phyloP scores from a whole-genome alignment of 345 rosid genomes.

The Populus nigra region DNA sequence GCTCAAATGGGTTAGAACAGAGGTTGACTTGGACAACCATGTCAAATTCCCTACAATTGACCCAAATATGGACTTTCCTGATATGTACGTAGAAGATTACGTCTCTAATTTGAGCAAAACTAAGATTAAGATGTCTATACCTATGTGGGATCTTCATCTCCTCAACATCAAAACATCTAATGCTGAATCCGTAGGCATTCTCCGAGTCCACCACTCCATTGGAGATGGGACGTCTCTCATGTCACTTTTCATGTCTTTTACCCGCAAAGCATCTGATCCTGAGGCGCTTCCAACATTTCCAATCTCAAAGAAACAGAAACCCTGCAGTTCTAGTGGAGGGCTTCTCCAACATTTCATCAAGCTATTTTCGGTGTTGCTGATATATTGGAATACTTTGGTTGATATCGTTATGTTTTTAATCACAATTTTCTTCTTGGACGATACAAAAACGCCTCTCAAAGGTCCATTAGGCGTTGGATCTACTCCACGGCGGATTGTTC shows the following conservation, averaged over 20 bases:
- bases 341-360: background rate
- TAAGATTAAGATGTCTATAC: conserved; percentile 30
- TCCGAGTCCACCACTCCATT: conserved; percentile 57
- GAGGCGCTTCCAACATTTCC: conserved; percentile 35
- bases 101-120: conserved; percentile 36
- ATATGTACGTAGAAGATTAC: conserved; percentile 38
- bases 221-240: conserved; percentile 68
- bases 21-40: conserved; percentile 40
- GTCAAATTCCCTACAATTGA: conserved; percentile 29
- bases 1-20: conserved; percentile 40
- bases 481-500: conserved; percentile 25
- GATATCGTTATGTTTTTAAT: conserved; percentile 34
- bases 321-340: background rate
- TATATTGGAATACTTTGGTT: conserved; percentile 26
- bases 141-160: conserved; percentile 46
- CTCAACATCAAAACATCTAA: conserved; percentile 32
- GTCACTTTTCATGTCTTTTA: conserved; percentile 54
- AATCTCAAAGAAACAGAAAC: background rate
- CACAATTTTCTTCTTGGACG: conserved; percentile 46
- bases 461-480: conserved; percentile 25
- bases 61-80: conserved; percentile 19
- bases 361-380: conserved; percentile 10
- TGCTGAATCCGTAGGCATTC: conserved; percentile 36
- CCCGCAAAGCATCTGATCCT: conserved; percentile 30
- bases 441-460: conserved; percentile 53